Evolutionary conservation across 1,284 basidiomycete species (phyloP).

Genomic region (Apiotrichum brassicae): DNA sequence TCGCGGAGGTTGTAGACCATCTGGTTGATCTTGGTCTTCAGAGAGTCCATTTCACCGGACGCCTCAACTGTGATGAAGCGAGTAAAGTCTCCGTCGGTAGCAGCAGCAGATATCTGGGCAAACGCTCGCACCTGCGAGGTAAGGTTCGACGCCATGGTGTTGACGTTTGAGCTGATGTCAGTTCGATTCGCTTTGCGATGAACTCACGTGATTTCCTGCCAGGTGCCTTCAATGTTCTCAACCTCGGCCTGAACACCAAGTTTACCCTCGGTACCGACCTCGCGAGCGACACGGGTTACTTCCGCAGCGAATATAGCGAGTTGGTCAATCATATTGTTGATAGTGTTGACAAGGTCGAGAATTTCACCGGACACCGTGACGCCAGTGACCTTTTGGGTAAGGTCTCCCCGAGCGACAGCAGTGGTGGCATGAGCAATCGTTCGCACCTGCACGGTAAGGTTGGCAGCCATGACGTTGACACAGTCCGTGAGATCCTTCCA

Average conservation of each 20-base stretch:
- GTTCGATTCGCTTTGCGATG: not conserved
- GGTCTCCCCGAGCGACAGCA: constrained; percentile 87
- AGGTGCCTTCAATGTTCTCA: constrained; percentile 93
- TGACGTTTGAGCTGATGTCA: constrained; percentile 67
- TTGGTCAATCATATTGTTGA: constrained; percentile 94
- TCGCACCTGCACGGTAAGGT: constrained; percentile 84
- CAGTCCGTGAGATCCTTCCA: constrained; percentile 96
- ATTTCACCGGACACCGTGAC: constrained; percentile 95
- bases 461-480: constrained; percentile 65
- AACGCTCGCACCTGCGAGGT: constrained; percentile 99
- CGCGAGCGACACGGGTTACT: constrained; percentile 89
- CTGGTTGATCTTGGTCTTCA: constrained; percentile 86
- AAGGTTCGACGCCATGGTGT: constrained; percentile 91
- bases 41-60: constrained; percentile 96
- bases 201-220: constrained; percentile 96
- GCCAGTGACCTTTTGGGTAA: constrained; percentile 87
- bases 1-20: constrained; percentile 99
- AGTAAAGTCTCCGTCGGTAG: constrained; percentile 98
- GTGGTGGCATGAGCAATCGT: constrained; percentile 93
- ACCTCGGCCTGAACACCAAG: constrained; percentile 96
- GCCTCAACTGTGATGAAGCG: constrained; percentile 99
- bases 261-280: constrained; percentile 94
- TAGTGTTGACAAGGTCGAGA: constrained; percentile 69
- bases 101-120: constrained; percentile 96
- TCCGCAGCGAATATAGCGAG: constrained; percentile 89